Evolutionary conservation across 2,329 filamentous ascomycete genomes (phyloP), one percentile per base, ranked within the genome.

Genomic region (Ceratocystis ficicola): DNA sequence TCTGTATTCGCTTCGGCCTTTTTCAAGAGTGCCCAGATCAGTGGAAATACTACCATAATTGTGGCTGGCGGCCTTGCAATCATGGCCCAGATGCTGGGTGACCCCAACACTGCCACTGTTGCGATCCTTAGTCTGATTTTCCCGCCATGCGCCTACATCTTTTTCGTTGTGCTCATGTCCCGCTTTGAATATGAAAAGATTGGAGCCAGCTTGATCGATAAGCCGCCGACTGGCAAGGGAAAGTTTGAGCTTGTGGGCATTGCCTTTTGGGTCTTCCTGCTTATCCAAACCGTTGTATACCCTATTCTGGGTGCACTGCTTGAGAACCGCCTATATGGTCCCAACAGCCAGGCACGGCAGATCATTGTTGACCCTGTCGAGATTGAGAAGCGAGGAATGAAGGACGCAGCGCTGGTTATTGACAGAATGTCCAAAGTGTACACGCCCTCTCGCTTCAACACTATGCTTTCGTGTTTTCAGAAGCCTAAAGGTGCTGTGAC

Each of bases 1-100:
- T 89, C 90, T 1, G 84, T 96, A 65, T 81, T 95, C 50, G 88
- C 88, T 30, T 90, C 87, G 0, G 84, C 88, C 7, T 88, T 96
- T 71, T 96, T 96, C 79, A 88, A 84, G 70, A 92, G 87, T 72
- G 86, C 92, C 0, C 92, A 96, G 74, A 82, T 96, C 3, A 94
- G 89, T 66, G 92, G 93, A 32, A 93, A 95, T 69, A 84, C 85
- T 0, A 82, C 89, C 50, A 86, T 87, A 7, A 86, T 96, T 30
- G 76, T 83, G 20, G 86, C 84, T 12, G 81, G 95, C 30, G 76
- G 95, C 1, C 79, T 96, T 1, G 91, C 88, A 17, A 88, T 96
- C 70, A 78, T 96, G 25, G 86, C 90, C 0, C 92, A 96, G 74
- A 84, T 90, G 17, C 77, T 89, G 20, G 84, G 81, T 0, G 80